Conservation (phyloP, 2,329 filamentous ascomycete species). For the Phialemoniopsis sp. region DNA sequence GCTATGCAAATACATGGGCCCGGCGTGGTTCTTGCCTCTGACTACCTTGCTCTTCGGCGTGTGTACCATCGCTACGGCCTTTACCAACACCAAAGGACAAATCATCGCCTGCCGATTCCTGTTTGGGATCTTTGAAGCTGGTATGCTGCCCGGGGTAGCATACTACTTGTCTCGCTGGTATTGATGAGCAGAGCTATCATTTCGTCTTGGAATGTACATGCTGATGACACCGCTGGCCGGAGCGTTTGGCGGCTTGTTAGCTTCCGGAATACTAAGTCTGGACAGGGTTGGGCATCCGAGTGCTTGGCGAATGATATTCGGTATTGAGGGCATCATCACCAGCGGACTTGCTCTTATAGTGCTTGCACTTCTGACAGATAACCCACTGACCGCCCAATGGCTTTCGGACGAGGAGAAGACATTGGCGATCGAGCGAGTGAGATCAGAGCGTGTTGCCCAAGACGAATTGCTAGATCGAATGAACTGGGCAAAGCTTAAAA, state of each 20-base stretch:
- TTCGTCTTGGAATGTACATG: constrained; percentile 57
- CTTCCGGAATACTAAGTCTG: constrained; percentile 51
- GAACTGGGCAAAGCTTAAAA: constrained; percentile 41
- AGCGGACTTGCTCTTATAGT: constrained; percentile 62
- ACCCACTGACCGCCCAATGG: constrained; percentile 59
- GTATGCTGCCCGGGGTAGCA: constrained; percentile 69
- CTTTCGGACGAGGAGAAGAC: constrained; percentile 56
- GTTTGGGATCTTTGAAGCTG: constrained; percentile 66
- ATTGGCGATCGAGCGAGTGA: constrained; percentile 55
- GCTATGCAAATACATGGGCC: constrained; percentile 67
- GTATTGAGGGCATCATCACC: constrained; percentile 67
- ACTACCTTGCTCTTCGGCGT: constrained; percentile 61
- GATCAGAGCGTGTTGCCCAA: constrained; percentile 51
- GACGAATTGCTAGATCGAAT: constrained; percentile 51
- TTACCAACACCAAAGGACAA: constrained; percentile 47
- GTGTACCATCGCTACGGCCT: constrained; percentile 61
- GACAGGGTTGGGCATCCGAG: constrained; percentile 52
- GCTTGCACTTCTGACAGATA: constrained; percentile 61
- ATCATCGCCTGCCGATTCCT: constrained; percentile 62
- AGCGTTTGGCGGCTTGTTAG: constrained; percentile 71
- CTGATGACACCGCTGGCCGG: constrained; percentile 67
- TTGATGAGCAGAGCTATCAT: constrained; percentile 52
- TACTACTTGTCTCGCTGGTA: constrained; percentile 73
- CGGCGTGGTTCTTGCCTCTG: constrained; percentile 66
- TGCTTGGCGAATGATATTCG: constrained; percentile 65